Evolutionary conservation across 805 yeast genomes (phyloP), one percentile per base, ranked within the genome.

Genomic region (Wickerhamomyces sydowiorum): DNA sequence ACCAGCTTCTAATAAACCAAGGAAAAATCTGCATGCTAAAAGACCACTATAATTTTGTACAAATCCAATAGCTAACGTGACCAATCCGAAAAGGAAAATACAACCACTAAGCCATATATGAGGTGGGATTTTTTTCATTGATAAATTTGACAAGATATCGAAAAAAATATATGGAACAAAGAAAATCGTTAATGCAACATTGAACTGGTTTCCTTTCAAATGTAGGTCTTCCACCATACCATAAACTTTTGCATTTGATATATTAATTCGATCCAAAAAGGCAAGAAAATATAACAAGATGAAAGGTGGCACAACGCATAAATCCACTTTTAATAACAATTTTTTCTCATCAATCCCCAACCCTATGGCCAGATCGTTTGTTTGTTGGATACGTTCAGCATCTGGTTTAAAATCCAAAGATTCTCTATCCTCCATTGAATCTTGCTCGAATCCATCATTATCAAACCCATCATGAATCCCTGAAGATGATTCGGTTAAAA

Each of bases 221-320:
- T 69, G 52, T 28, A 86, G 60, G 43, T 78, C 84, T 1, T 53
- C 61, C 17, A 69, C 69, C 67, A 86, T 67, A 12, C 88, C 88
- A 54, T 84, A 85, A 43, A 82, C 74, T 45, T 78, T 78, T 8
- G 95, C 95, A 61, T 86, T 86, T 24, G 90, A 78, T 47, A 86
- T 83, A 60, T 86, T 86, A 44, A 86, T 90, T 60, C 95, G 71
- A 59, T 86, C 95, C 54, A 86, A 64, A 56, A 86, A 86, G 1
- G 91, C 81, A 47, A 86, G 70, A 59, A 86, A 77, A 54, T 86
- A 86, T 36, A 86, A 67, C 23, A 85, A 54, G 54, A 88, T 78
- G 49, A 86, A 82, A n/a, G 88, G 80, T 5, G 90, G 88, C 21
- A 85, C 80, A 31, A 86, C 80, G 45, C 86, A 76, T 1, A 77